phyloP scores from a whole-genome alignment of 495 filamentous ascomycete species.

The Rhypophila decipiens region DNA sequence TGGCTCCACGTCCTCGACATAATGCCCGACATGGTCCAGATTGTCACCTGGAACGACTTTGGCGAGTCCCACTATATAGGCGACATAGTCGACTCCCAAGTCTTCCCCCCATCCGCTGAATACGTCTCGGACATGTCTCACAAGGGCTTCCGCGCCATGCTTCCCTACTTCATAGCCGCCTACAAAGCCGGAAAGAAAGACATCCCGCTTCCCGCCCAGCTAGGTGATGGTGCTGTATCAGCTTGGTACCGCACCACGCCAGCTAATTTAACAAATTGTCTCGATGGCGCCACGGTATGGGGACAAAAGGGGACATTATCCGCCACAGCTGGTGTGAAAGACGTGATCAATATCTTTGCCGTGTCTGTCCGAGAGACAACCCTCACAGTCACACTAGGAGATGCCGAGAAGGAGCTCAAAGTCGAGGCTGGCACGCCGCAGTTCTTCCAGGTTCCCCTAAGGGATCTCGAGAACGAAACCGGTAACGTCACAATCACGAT shows the following conservation, averaged over 20 bases:
- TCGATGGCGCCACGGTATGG: constrained; percentile 8
- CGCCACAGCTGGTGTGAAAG: constrained; percentile 1
- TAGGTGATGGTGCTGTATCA: constrained; percentile 6
- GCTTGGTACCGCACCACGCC: constrained; percentile 11
- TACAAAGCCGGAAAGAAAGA: constrained; percentile 46
- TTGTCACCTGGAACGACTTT: constrained; percentile 66
- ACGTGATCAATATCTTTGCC: constrained; percentile 9
- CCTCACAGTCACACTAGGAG: not conserved
- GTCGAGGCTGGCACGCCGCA: not conserved
- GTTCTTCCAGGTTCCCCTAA: constrained; percentile 1
- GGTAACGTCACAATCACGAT: constrained; percentile 5
- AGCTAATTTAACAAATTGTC: not conserved
- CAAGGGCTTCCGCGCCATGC: constrained; percentile 30
- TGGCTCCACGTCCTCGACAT: constrained; percentile 49
- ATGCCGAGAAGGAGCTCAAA: not conserved
- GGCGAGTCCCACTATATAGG: constrained; percentile 55
- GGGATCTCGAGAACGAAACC: not conserved
- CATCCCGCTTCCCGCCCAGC: constrained; percentile 21
- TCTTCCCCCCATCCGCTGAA: constrained; percentile 9
- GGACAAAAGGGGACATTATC: constrained; percentile 4
- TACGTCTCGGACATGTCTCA: constrained; percentile 34
- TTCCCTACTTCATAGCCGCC: constrained; percentile 56
- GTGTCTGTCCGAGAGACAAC: not conserved
- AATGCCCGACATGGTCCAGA: constrained; percentile 52
- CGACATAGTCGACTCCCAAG: constrained; percentile 43